Percentiles rank a stretch among this genome's conserved stretches.
Conservation (phyloP, 106 monocot species). For the Acanthochlamys bracteata region DNA sequence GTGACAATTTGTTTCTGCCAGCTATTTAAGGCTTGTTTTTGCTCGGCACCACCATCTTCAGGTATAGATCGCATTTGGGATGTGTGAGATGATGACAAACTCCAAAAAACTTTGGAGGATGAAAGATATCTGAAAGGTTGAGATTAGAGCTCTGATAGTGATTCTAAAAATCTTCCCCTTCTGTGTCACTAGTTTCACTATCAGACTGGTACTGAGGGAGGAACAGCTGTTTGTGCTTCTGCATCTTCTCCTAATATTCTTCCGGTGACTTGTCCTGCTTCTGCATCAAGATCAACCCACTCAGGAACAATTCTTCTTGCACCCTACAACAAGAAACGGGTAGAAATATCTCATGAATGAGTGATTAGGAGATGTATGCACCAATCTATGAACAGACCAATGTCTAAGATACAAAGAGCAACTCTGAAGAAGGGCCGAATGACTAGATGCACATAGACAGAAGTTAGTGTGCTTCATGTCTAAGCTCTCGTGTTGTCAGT, state of each 20-base stretch:
- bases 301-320: conserved; percentile 86
- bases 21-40: no score
- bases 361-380: not conserved
- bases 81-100: no score
- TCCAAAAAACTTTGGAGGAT: no score
- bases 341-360: not conserved
- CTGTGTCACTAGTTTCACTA: conserved; percentile 1
- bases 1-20: no score
- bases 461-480: no score
- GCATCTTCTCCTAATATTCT: conserved; percentile 54
- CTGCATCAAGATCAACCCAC: conserved; percentile 82
- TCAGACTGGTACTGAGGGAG: conserved; percentile 12
- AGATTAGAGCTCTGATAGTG: conserved; percentile 36
- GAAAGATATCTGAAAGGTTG: not conserved
- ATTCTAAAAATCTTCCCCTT: conserved; percentile 26
- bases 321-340: conserved; percentile 31
- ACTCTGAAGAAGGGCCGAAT: no score
- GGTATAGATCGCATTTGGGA: no score
- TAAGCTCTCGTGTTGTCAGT: no score
- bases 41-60: no score
- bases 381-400: no score
- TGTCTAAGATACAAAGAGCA: no score
- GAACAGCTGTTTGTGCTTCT: conserved; percentile 2
- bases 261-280: conserved; percentile 55
- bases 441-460: no score